phyloP scores from a whole-genome alignment of 768 basidiomycete genomes.

The Auricularia sp. region DNA sequence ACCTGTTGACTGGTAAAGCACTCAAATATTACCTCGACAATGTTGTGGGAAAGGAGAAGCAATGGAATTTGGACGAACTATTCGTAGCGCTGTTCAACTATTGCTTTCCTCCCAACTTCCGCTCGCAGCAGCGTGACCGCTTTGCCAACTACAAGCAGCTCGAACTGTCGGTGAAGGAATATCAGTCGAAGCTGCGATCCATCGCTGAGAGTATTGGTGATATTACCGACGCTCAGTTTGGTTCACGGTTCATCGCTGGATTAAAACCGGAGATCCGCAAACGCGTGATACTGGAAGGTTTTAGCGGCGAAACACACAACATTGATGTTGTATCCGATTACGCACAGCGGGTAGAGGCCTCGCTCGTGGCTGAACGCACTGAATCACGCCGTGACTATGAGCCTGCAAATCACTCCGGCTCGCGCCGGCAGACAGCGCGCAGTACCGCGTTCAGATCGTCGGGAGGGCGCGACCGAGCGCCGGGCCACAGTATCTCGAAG shows the following conservation, averaged over 20 bases:
- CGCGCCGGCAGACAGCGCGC: neutral
- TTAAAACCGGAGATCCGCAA: neutral
- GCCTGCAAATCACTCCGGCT: too few relatives aligned
- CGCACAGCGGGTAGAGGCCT: neutral
- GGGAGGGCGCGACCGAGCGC: too few relatives aligned
- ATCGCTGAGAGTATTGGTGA: neutral
- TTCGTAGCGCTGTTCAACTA: neutral
- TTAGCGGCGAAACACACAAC: neutral
- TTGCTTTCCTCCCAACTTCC: neutral
- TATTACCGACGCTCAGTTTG: neutral
- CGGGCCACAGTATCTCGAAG: too few relatives aligned
- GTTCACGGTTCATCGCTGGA: neutral
- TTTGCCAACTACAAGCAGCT: neutral
- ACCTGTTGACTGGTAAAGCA: neutral
- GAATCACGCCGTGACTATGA: too few relatives aligned
- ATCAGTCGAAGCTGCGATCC: neutral
- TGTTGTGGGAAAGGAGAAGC: neutral
- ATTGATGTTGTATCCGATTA: neutral
- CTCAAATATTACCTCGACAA: neutral
- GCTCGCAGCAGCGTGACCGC: neutral
- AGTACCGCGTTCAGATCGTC: too few relatives aligned
- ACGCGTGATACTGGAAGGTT: neutral
- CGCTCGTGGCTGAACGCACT: neutral
- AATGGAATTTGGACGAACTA: neutral
- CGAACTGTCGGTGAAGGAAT: neutral